These are phyloP conservation scores for Microdochium bolleyi DNA, from an alignment of 2,329 filamentous ascomycete species.

Conservation along the genomic window DNA sequence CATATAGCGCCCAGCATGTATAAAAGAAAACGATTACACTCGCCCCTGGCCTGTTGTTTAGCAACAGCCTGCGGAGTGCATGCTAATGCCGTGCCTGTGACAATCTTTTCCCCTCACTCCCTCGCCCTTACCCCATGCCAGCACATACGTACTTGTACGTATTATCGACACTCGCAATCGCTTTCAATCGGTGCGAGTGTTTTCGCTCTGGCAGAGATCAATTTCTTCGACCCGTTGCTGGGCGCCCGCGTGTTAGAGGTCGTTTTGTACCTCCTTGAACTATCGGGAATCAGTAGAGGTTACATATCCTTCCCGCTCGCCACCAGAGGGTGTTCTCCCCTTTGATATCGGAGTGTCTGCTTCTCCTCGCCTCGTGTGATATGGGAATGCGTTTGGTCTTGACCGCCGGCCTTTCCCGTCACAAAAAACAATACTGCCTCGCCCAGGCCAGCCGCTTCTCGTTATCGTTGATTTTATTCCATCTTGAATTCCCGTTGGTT, in stretches of 20 bases:
- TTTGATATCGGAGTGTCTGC: no score
- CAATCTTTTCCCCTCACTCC: background rate
- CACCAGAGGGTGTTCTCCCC: no score
- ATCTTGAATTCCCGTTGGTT: no score
- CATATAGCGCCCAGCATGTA: slow-evolving; percentile 10
- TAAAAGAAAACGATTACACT: slow-evolving; percentile 3
- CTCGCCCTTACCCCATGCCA: slow-evolving; percentile 11
- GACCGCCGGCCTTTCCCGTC: no score
- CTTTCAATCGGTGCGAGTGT: slow-evolving; percentile 41
- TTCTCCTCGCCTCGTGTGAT: no score
- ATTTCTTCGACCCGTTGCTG: slow-evolving; percentile 40
- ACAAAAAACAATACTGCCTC: no score
- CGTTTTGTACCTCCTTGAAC: slow-evolving; percentile 45
- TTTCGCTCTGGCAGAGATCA: slow-evolving; percentile 48
- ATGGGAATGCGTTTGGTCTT: no score
- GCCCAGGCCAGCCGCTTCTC: no score
- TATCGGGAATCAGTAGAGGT: slow-evolving; percentile 53
- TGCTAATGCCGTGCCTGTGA: background rate
- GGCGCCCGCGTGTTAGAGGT: slow-evolving; percentile 46
- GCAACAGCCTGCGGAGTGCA: background rate
- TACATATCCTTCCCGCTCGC: slow-evolving; percentile 30
- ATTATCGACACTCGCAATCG: slow-evolving; percentile 41
- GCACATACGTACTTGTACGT: slow-evolving; percentile 18
- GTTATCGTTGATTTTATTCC: no score
- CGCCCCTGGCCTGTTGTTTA: background rate